phyloP scores from a whole-genome alignment of 371 early-diverging fungal species.

The Apophysomyces trapeziformis region DNA sequence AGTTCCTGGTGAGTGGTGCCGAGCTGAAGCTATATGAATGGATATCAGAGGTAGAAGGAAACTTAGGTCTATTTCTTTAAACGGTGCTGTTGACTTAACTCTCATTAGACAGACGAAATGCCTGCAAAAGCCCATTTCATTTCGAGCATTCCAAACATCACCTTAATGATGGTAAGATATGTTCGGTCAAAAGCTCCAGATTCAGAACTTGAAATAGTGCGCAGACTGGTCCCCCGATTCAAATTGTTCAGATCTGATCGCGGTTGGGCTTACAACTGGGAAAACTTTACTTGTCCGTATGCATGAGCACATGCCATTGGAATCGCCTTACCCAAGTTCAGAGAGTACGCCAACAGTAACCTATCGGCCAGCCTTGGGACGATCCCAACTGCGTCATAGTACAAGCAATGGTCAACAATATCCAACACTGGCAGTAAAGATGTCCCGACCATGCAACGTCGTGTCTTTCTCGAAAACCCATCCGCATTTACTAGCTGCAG shows the following conservation, averaged over 20 bases:
- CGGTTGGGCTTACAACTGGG: conserved; percentile 76
- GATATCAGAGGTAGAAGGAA: conserved; percentile 53
- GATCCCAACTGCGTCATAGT: conserved; percentile 14
- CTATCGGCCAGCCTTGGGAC: not conserved
- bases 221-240: conserved; percentile 81
- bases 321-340: conserved; percentile 9
- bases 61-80: not conserved
- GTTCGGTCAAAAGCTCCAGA: not conserved
- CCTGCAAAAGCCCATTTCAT: conserved; percentile 57
- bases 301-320: conserved; percentile 42
- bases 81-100: not conserved
- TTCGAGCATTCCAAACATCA: conserved; percentile 64
- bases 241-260: conserved; percentile 65
- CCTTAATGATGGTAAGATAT: conserved; percentile 62
- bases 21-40: conserved; percentile 74
- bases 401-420: conserved; percentile 38
- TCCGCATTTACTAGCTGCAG: conserved; percentile 67
- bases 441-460: conserved; percentile 74
- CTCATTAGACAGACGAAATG: conserved; percentile 46
- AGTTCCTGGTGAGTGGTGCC: conserved; percentile 68
- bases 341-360: conserved; percentile 2
- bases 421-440: conserved; percentile 56
- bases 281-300: conserved; percentile 64
- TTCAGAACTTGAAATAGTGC: conserved; percentile 49
- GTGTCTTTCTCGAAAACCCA: conserved; percentile 71